phyloP scores from a whole-genome alignment of 257 asterid genomes.

The Nicotiana sylvestris region DNA sequence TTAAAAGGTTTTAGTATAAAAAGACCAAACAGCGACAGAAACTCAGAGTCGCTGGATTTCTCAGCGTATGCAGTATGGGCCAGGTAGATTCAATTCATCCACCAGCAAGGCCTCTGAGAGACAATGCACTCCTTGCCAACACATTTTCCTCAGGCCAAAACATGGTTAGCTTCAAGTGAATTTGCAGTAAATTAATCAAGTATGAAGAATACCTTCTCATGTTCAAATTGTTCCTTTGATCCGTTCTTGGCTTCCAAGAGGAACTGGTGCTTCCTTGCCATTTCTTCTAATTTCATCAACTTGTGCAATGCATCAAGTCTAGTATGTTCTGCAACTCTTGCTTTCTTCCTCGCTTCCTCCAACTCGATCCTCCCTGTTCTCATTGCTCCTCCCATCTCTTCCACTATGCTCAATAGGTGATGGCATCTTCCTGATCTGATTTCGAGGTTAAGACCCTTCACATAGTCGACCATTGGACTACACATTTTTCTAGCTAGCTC shows the following conservation, averaged over 20 bases:
- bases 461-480: conserved; percentile 66
- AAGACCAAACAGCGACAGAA: not conserved
- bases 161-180: not conserved
- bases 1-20: not conserved
- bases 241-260: conserved; percentile 22
- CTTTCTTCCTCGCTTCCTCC: conserved; percentile 56
- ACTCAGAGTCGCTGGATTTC: not conserved
- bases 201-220: conserved; percentile 38
- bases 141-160: not conserved
- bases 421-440: conserved; percentile 49
- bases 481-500: conserved; percentile 61
- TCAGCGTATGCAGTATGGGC: not conserved
- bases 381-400: conserved; percentile 58
- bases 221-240: conserved; percentile 21
- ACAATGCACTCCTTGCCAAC: not conserved
- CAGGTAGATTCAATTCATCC: not conserved
- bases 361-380: conserved; percentile 44
- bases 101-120: not conserved
- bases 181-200: not conserved
- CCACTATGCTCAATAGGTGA: conserved; percentile 43
- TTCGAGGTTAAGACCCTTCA: conserved; percentile 51
- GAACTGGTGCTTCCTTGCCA: conserved; percentile 26
- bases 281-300: conserved; percentile 47
- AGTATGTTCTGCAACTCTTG: conserved; percentile 40
- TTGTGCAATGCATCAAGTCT: conserved; percentile 38